A percentile compares a stretch with the other conserved stretches of the same genome.
phyloP scores from a whole-genome alignment of 78 protist genomes.

The Dictyostelium brefeldianum region DNA sequence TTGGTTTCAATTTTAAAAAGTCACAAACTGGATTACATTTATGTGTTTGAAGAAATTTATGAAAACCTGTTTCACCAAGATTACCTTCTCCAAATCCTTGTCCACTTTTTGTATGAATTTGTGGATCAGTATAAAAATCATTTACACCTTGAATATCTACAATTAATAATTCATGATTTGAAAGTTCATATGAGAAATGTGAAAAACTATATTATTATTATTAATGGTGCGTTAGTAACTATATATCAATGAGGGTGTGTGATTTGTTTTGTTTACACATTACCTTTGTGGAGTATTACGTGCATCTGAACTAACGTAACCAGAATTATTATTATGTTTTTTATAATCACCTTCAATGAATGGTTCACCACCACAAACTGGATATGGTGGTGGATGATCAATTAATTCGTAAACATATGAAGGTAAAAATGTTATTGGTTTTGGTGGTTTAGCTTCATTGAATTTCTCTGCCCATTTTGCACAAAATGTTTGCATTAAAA shows the following conservation, averaged over 20 bases:
- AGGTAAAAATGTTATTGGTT: constrained; percentile 74
- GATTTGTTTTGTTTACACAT: too few relatives aligned
- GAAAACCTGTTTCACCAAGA: constrained; percentile 88
- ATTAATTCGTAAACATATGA: constrained; percentile 67
- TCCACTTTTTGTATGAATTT: constrained; percentile 87
- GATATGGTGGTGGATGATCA: constrained; percentile 81
- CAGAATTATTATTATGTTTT: constrained; percentile 93
- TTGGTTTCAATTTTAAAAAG: constrained; percentile 63
- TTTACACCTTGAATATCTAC: constrained; percentile 95
- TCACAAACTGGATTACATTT: constrained; percentile 90
- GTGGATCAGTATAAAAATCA: constrained; percentile 95
- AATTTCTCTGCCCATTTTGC: constrained; percentile 76
- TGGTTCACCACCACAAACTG: constrained; percentile 83
- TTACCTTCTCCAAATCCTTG: constrained; percentile 91
- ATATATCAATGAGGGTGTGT: too few relatives aligned
- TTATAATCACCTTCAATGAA: constrained; percentile 77
- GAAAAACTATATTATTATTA: constrained; percentile 52
- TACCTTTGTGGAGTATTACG: constrained; percentile 93
- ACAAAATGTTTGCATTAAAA: constrained; percentile 72
- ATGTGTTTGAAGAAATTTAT: constrained; percentile 85
- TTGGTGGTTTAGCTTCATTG: constrained; percentile 72
- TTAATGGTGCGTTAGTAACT: too few relatives aligned
- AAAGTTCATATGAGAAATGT: constrained; percentile 89
- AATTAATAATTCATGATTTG: constrained; percentile 76
- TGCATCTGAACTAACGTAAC: constrained; percentile 79